A percentile compares a stretch with the other conserved stretches of the same genome.
Conservation (phyloP, 2,329 filamentous ascomycete species). For the Diaporthe humulicola region DNA sequence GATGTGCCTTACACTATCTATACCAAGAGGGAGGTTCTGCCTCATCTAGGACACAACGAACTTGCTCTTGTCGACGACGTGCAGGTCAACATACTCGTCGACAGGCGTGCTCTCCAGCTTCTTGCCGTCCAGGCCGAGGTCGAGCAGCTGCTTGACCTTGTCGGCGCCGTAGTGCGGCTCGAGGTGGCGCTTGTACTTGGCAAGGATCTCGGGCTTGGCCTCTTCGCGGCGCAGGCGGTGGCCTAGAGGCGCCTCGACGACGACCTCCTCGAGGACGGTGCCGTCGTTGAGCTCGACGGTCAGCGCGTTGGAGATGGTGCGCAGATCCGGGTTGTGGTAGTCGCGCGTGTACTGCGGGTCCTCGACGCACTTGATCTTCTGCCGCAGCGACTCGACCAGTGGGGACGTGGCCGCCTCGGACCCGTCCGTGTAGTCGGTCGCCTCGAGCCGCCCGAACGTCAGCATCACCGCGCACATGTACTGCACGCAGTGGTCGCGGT, state of each 20-base stretch:
- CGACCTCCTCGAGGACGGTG: constrained; percentile 89
- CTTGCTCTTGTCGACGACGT: constrained; percentile 41
- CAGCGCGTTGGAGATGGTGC: constrained; percentile 96
- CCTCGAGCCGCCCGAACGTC: constrained; percentile 91
- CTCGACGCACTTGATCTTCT: constrained; percentile 96
- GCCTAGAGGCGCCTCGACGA: constrained; percentile 93
- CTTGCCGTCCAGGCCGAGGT: constrained; percentile 81
- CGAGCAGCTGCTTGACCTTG: constrained; percentile 85
- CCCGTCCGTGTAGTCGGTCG: constrained; percentile 93
- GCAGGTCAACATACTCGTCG: constrained; percentile 94
- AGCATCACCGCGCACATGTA: constrained; percentile 99
- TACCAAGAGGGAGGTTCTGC: neutral
- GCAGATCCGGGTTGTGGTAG: constrained; percentile 94
- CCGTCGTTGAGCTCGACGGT: constrained; percentile 96
- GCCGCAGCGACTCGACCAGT: constrained; percentile 89
- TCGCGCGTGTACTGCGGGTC: constrained; percentile 94
- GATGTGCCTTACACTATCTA: neutral
- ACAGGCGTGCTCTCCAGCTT: constrained; percentile 85
- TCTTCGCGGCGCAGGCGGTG: constrained; percentile 93
- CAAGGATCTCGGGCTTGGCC: constrained; percentile 96
- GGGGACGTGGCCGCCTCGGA: constrained; percentile 91
- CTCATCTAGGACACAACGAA: constrained; percentile 29
- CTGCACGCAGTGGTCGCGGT: constrained; percentile 99
- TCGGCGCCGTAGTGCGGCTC: constrained; percentile 83
- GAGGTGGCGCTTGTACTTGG: constrained; percentile 95